These are phyloP conservation scores for Talaromyces amestolkiae DNA, from an alignment of 2,329 filamentous ascomycete species.

Conservation along the genomic window DNA sequence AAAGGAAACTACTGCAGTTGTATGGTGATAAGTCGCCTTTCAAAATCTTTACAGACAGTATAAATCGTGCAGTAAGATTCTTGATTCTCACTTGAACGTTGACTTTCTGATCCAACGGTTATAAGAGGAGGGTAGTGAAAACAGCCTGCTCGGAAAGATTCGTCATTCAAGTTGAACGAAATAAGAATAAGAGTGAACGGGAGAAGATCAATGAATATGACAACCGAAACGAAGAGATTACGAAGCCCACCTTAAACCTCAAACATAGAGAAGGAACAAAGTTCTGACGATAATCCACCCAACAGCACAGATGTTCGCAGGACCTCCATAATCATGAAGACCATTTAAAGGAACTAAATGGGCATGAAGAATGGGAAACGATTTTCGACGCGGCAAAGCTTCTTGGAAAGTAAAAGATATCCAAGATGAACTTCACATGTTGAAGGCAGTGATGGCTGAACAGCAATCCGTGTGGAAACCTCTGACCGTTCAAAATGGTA, in stretches of 20 bases:
- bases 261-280: neutral
- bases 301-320: neutral
- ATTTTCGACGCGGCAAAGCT: neutral
- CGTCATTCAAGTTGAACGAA: neutral
- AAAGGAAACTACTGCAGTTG: neutral
- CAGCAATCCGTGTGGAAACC: neutral
- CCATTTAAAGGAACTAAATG: neutral
- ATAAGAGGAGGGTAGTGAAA: neutral
- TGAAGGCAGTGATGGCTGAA: neutral
- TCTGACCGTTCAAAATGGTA: neutral
- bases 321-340: neutral
- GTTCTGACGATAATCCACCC: neutral
- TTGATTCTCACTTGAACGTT: neutral
- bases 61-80: neutral
- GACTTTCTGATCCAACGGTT: neutral
- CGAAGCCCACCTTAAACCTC: neutral
- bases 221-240: neutral
- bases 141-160: neutral
- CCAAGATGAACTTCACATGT: neutral
- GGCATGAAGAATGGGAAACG: neutral
- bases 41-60: neutral
- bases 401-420: neutral
- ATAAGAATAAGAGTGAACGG: neutral
- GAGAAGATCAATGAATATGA: neutral
- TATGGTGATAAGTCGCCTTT: neutral